These are phyloP conservation scores for Anisodus tanguticus DNA, from an alignment of 257 asterid species.

Conservation along the genomic window DNA sequence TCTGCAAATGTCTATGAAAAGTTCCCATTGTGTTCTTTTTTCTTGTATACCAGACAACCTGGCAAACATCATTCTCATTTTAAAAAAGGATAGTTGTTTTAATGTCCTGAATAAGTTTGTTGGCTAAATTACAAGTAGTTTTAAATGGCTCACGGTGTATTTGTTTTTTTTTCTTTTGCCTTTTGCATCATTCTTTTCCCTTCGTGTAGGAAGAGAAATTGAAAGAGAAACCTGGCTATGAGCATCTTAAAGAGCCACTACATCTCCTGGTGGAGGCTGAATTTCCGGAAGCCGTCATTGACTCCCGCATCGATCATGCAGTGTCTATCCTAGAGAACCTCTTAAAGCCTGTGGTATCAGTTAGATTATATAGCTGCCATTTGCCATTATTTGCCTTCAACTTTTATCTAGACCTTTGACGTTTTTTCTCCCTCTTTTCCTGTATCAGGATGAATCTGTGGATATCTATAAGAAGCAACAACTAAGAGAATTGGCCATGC, in stretches of 20 bases:
- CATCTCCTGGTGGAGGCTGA: constrained; percentile 82
- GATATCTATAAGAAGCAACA: constrained; percentile 77
- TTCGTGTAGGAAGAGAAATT: constrained; percentile 64
- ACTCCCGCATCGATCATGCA: constrained; percentile 72
- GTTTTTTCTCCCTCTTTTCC: constrained; percentile 19
- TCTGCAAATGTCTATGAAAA: background rate
- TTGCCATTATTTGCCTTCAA: background rate
- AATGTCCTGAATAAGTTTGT: background rate
- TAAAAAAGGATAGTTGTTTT: background rate
- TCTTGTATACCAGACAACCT: background rate
- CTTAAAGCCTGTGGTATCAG: constrained; percentile 73
- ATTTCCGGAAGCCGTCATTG: constrained; percentile 72
- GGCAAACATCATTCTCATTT: background rate
- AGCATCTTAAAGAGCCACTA: constrained; percentile 84
- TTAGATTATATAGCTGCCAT: background rate
- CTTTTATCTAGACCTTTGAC: background rate
- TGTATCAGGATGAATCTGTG: constrained; percentile 66
- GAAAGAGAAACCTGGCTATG: constrained; percentile 76
- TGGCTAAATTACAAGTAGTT: background rate
- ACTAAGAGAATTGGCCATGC: constrained; percentile 73
- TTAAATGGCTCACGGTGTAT: constrained; percentile 22
- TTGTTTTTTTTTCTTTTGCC: background rate
- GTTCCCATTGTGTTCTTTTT: background rate
- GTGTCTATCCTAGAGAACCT: constrained; percentile 65
- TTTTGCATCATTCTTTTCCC: background rate